Base-by-base conservation (phyloP, 2,329 filamentous ascomycete species). In the Pseudogymnoascus sp. region DNA sequence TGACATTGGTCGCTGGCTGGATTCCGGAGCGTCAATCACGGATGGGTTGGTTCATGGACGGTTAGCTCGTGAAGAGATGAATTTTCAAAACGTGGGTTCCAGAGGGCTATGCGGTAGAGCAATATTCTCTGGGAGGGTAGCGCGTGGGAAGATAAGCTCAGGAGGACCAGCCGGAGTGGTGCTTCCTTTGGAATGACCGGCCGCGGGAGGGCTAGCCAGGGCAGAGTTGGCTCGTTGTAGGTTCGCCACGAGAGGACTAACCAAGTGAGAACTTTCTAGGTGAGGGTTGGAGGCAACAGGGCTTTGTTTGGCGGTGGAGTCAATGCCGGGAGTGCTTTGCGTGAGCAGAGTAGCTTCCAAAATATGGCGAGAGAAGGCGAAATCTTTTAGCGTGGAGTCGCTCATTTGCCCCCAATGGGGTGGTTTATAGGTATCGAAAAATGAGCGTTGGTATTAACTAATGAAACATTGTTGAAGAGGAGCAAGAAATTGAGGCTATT, bases 1-100 rank as follows among this genome's bases (percentile, higher is more conserved):
- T 16, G 33, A 3, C 28, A 33, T 63, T 42, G 70, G 67, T 21
- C 12, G n/a, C 25, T 12, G n/a, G 50, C n/a, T 56, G 28, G 25
- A 11, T 16, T 10, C 10, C n/a, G 5, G 25, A n/a, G 10, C 7
- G 28, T 33, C 16, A 5, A 8, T 33, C 8, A 33, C 25, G 4
- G 8, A 18, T 33, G n/a, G 10, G 14, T 33, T 5, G 5, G 25
- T 33, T 33, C 10, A 10, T 18, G 5, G 25, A 14, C 5, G 10
- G n/a, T 33, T 33, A 28, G 16, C n/a, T 7, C 14, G 28, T 56
- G 50, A 16, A 21, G 11, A 33, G 10, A 33, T n/a, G 11, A 56
- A 1, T 33, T 11, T 14, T 33, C 4, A 28, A 14, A 3, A 16
- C 5, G 25, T 18, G 4, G 28, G 10, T 18, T 18, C 21, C 2